Percentiles rank a stretch among this genome's conserved stretches.
phyloP scores from a whole-genome alignment of 2,329 filamentous ascomycete species.

The Pestalotiopsis sp. region DNA sequence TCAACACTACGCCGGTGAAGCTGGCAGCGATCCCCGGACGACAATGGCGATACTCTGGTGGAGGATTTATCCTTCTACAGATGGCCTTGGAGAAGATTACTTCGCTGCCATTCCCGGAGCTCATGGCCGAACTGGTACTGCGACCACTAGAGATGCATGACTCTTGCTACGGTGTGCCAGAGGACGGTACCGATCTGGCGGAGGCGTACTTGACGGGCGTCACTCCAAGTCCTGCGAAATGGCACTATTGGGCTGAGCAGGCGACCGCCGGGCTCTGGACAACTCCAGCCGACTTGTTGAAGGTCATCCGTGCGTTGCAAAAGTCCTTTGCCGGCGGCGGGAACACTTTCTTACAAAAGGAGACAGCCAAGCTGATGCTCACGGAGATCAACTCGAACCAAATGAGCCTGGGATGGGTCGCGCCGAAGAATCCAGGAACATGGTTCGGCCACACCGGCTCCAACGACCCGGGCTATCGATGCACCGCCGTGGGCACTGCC shows the following conservation, averaged over 20 bases:
- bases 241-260: constrained; percentile 5
- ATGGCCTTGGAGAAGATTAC: constrained; percentile 8
- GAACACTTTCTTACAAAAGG: neutral
- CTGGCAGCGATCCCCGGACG: neutral
- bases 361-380: constrained; percentile 5
- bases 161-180: constrained; percentile 2
- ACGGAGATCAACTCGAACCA: constrained; percentile 1
- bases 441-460: constrained; percentile 3
- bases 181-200: neutral
- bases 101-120: neutral
- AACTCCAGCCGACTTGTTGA: constrained; percentile 6
- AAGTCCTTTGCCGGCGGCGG: neutral
- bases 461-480: constrained; percentile 9
- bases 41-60: constrained; percentile 7
- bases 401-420: constrained; percentile 6
- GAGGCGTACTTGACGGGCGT: constrained; percentile 2
- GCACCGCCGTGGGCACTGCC: neutral
- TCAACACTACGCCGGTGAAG: neutral
- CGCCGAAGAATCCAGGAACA: constrained; percentile 3
- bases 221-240: neutral
- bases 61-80: constrained; percentile 2
- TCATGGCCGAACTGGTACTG: constrained; percentile 9
- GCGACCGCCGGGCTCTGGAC: constrained; percentile 10
- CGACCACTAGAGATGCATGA: constrained; percentile 8
- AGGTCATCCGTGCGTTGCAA: neutral